phyloP scores from a whole-genome alignment of 1,139 yeast genomes.

The Suhomyces maxii region DNA sequence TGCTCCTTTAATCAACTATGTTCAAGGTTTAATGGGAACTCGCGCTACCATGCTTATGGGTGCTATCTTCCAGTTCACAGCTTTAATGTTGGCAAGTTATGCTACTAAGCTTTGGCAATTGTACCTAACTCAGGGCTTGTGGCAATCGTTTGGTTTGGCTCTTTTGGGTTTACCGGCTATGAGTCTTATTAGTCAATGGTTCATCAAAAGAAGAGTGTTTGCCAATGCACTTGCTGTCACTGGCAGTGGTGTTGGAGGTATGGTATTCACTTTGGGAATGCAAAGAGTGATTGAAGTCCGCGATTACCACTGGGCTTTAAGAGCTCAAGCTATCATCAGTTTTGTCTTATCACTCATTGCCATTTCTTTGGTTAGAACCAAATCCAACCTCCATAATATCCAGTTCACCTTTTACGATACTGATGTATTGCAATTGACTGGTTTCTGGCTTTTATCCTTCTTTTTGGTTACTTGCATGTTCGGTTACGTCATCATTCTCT shows the following conservation, averaged over 20 bases:
- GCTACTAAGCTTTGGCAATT: constrained; percentile 62
- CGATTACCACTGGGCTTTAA: constrained; percentile 66
- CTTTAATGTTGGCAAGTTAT: constrained; percentile 62
- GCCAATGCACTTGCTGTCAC: constrained; percentile 61
- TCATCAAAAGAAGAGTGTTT: constrained; percentile 51
- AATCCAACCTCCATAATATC: constrained; percentile 27
- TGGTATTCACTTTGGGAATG: constrained; percentile 51
- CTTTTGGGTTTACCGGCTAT: constrained; percentile 52
- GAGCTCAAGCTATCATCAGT: constrained; percentile 43
- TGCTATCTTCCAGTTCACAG: constrained; percentile 30
- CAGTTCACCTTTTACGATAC: constrained; percentile 38
- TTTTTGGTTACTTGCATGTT: constrained; percentile 42
- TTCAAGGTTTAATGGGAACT: constrained; percentile 16
- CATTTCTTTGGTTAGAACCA: constrained; percentile 24
- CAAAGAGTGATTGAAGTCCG: constrained; percentile 48
- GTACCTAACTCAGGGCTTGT: constrained; percentile 64
- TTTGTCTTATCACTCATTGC: constrained; percentile 36
- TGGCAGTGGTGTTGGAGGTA: constrained; percentile 67
- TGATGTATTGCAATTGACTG: constrained; percentile 27
- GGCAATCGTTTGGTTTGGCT: constrained; percentile 57
- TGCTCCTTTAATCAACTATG: constrained; percentile 48
- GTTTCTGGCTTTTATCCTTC: constrained; percentile 30
- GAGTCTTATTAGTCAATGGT: constrained; percentile 41
- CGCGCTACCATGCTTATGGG: constrained; percentile 28
- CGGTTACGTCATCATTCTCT: constrained; percentile 48